phyloP scores from a whole-genome alignment of 768 basidiomycete species.

The Butyriboletus loyo region DNA sequence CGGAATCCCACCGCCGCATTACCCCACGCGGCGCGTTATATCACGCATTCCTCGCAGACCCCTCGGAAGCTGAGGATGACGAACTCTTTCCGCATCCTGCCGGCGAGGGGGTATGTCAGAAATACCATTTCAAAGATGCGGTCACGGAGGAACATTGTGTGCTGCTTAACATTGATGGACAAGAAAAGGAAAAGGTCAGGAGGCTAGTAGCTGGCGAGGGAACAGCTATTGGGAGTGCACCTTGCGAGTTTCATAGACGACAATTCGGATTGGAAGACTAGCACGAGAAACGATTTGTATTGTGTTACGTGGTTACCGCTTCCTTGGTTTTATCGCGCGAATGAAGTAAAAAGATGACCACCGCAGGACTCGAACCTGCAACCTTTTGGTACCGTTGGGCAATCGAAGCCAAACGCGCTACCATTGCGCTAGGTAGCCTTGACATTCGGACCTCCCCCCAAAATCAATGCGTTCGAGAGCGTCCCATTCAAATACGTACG shows the following conservation, averaged over 20 bases:
- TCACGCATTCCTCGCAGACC: conserved; percentile 70
- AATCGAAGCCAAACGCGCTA: conserved; percentile 94
- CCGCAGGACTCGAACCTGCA: conserved; percentile 97
- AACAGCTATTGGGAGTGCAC: conserved; percentile 54
- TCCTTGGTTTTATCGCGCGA: neutral
- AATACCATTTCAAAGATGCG: conserved; percentile 59
- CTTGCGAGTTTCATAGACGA: conserved; percentile 58
- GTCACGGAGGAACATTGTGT: conserved; percentile 56
- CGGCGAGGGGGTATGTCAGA: conserved; percentile 64
- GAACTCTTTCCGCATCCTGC: conserved; percentile 66
- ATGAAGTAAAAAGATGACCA: conserved; percentile 49
- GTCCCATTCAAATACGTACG: neutral
- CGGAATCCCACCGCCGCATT: conserved; percentile 73
- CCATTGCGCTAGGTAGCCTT: conserved; percentile 84
- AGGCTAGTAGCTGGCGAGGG: conserved; percentile 40
- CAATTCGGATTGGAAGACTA: conserved; percentile 16
- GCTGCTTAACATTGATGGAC: conserved; percentile 38
- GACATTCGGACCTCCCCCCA: neutral
- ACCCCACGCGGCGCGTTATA: conserved; percentile 74
- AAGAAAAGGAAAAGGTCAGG: conserved; percentile 33
- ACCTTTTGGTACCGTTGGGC: conserved; percentile 81
- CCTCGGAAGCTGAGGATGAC: conserved; percentile 52
- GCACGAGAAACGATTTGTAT: neutral
- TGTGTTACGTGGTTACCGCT: neutral
- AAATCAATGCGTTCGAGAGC: neutral